Conservation (phyloP, 257 asterid species). For the Petunia axillaris region DNA sequence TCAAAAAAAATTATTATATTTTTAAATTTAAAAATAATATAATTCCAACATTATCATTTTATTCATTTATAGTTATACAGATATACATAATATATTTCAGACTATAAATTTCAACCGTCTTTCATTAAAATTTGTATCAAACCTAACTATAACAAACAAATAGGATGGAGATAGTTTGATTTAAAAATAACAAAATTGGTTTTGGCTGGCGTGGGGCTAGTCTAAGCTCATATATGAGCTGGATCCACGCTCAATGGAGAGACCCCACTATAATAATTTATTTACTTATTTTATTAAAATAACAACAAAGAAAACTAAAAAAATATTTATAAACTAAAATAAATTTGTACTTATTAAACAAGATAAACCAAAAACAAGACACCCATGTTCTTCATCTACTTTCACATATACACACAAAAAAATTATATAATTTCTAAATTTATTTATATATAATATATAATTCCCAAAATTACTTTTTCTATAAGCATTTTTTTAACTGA, state of each 20-base stretch:
- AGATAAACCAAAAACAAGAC: not conserved
- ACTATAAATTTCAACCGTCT: too few relatives aligned
- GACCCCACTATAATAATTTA: conserved; percentile 27
- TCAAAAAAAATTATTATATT: too few relatives aligned
- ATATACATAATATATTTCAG: too few relatives aligned
- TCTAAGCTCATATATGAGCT: conserved; percentile 34
- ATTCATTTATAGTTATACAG: not conserved
- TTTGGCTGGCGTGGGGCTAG: conserved; percentile 35
- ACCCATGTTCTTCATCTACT: conserved; percentile 21
- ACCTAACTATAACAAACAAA: not conserved
- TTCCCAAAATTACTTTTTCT: not conserved
- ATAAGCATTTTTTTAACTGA: not conserved
- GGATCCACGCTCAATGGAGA: conserved; percentile 32
- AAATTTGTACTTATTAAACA: not conserved
- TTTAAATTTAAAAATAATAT: too few relatives aligned
- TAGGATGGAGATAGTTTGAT: not conserved
- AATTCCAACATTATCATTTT: not conserved
- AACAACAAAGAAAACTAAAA: not conserved
- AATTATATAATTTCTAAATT: not conserved
- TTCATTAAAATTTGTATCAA: too few relatives aligned
- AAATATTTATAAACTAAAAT: not conserved
- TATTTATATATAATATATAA: not conserved
- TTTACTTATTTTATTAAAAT: not conserved
- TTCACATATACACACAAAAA: not conserved
- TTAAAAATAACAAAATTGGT: not conserved